Evolutionary conservation across 495 filamentous ascomycete genomes (phyloP).

Genomic region (Penicillium manginii): DNA sequence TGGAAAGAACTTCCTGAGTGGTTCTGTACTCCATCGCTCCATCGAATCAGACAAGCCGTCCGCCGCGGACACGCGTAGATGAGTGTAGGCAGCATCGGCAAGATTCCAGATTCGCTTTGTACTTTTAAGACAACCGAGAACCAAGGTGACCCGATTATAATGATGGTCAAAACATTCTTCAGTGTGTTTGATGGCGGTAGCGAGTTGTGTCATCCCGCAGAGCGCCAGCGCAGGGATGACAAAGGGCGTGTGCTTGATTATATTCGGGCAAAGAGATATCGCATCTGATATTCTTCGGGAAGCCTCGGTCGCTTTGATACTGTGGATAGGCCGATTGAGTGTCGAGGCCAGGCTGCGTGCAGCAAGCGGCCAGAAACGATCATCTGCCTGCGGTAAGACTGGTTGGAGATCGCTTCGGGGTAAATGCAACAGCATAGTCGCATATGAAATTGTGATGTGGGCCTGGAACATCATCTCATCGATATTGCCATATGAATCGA

Average conservation of each 20-base stretch:
- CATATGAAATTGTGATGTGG: constrained; percentile 44
- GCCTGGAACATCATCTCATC: constrained; percentile 54
- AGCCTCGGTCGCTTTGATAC: constrained; percentile 49
- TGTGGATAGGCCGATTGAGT: constrained; percentile 42
- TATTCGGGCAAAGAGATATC: constrained; percentile 42
- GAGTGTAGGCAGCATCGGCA: constrained; percentile 33
- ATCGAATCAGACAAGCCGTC: constrained; percentile 39
- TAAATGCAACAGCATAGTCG: constrained; percentile 46
- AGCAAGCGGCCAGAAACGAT: constrained; percentile 32
- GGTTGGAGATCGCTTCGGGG: constrained; percentile 45
- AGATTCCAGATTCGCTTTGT: constrained; percentile 39
- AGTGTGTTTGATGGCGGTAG: constrained; percentile 39
- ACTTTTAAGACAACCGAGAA: constrained; percentile 44
- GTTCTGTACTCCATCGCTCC: constrained; percentile 37
- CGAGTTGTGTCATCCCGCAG: constrained; percentile 45
- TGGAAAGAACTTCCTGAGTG: constrained; percentile 30
- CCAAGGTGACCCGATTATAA: constrained; percentile 44
- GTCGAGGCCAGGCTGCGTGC: constrained; percentile 40
- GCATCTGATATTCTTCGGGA: constrained; percentile 43
- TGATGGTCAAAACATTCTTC: constrained; percentile 48
- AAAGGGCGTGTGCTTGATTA: constrained; percentile 44
- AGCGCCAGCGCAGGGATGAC: constrained; percentile 37
- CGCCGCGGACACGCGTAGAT: constrained; percentile 36
- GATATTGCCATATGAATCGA: constrained; percentile 48
- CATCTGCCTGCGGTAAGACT: constrained; percentile 28